Conservation (phyloP, 805 yeast species). For the Cyberlindnera suaveolens region DNA sequence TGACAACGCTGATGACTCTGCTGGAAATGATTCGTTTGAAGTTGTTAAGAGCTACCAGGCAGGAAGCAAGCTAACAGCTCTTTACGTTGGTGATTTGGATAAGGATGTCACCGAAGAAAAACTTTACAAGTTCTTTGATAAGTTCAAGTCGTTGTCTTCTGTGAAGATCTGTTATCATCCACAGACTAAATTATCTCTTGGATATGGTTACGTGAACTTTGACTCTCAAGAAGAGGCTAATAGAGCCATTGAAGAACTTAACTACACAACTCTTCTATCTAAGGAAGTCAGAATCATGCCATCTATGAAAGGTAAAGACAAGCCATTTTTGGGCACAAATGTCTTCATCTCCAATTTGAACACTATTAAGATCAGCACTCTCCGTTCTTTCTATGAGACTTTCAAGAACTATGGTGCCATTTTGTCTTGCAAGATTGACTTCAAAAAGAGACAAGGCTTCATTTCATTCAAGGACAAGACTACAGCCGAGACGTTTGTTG, state of each 20-base stretch:
- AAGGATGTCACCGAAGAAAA: constrained; percentile 41
- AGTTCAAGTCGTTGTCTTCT: constrained; percentile 41
- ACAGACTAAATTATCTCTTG: constrained; percentile 48
- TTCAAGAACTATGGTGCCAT: constrained; percentile 43
- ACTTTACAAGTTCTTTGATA: constrained; percentile 38
- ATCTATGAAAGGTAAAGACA: constrained; percentile 41
- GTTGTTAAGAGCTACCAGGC: constrained; percentile 11
- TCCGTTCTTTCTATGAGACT: constrained; percentile 41
- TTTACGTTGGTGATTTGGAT: constrained; percentile 62
- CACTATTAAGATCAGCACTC: constrained; percentile 25
- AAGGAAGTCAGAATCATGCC: constrained; percentile 52
- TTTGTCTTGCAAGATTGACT: constrained; percentile 35
- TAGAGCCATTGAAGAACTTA: constrained; percentile 50
- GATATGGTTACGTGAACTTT: constrained; percentile 72
- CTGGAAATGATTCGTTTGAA: constrained; percentile 13
- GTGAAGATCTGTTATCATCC: constrained; percentile 57
- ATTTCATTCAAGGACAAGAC: constrained; percentile 29
- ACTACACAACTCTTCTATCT: constrained; percentile 35
- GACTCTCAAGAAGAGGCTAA: constrained; percentile 43
- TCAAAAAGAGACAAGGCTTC: constrained; percentile 34
- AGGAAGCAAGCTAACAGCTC: constrained; percentile 11
- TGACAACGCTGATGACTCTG: constrained; percentile 1
- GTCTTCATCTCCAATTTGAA: constrained; percentile 42
- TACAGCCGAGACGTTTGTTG: constrained; percentile 31
- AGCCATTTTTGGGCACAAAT: constrained; percentile 38